phyloP scores from a whole-genome alignment of 1,139 yeast genomes.

The Pichia sp. region DNA sequence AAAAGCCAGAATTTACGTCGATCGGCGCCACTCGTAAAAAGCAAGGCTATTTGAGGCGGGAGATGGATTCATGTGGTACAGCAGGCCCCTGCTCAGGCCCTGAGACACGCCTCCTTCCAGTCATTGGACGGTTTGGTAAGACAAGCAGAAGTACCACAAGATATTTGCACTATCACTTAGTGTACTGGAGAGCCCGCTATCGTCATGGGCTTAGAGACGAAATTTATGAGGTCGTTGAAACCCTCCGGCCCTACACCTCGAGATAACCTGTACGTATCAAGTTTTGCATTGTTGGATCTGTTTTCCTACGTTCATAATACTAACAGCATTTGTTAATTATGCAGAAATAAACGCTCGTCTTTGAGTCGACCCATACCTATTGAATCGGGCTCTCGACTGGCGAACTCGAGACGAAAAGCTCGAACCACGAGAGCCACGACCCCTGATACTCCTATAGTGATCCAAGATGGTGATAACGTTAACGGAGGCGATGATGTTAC shows the following conservation, averaged over 20 bases:
- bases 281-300: neutral
- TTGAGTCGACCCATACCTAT: conserved; percentile 1
- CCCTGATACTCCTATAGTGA: conserved; percentile 1
- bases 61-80: neutral
- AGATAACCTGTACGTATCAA: conserved; percentile 5
- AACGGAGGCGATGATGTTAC: neutral
- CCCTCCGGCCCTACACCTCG: conserved; percentile 4
- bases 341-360: neutral
- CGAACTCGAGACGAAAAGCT: neutral
- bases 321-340: neutral
- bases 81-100: neutral
- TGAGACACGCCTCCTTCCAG: neutral
- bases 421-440: neutral
- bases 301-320: neutral
- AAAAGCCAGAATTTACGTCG: neutral
- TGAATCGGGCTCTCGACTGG: neutral
- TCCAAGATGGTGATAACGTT: neutral
- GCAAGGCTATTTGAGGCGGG: neutral
- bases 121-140: neutral
- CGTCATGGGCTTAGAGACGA: conserved; percentile 1
- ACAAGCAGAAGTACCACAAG: neutral
- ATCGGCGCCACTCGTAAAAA: neutral
- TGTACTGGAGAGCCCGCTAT: neutral
- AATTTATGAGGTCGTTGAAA: conserved; percentile 8
- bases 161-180: neutral